These are phyloP conservation scores for Amylocystis lapponica DNA, from an alignment of 768 basidiomycete species.

Conservation along the genomic window DNA sequence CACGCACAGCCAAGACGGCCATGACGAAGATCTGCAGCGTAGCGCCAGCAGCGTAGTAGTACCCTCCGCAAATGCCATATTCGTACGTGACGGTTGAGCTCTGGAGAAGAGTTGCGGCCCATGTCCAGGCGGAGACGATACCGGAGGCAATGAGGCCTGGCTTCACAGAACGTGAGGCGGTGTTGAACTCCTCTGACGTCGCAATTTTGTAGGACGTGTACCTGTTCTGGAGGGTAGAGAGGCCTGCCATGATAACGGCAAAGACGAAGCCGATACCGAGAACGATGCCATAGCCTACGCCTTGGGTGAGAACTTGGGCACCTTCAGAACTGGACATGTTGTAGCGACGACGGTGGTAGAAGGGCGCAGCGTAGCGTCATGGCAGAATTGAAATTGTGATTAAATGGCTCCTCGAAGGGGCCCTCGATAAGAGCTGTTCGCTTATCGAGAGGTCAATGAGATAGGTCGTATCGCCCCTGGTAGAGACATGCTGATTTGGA, in stretches of 20 bases:
- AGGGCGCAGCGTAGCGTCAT: too few species aligned
- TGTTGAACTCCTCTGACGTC: constrained; percentile 26
- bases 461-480: too few species aligned
- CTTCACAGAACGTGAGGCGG: constrained; percentile 18
- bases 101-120: constrained; percentile 26
- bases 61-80: constrained; percentile 21
- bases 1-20: constrained; percentile 20
- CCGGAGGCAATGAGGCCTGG: constrained; percentile 12
- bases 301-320: constrained; percentile 16
- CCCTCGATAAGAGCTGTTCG: too few species aligned
- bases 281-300: constrained; percentile 25
- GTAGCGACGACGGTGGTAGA: too few species aligned
- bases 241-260: constrained; percentile 23
- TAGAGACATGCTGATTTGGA: too few species aligned
- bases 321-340: constrained; percentile 1
- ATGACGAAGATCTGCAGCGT: constrained; percentile 24
- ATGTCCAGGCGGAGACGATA: constrained; percentile 26
- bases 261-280: constrained; percentile 26
- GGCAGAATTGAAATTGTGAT: too few species aligned
- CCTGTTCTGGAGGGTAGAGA: constrained; percentile 21
- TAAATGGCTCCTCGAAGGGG: too few species aligned
- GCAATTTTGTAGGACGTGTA: constrained; percentile 23
- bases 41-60: constrained; percentile 25
- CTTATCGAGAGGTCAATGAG: too few species aligned
- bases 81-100: constrained; percentile 22